Evolutionary conservation across 2,329 filamentous ascomycete species (phyloP).

Genomic region (Penicillium sp.): DNA sequence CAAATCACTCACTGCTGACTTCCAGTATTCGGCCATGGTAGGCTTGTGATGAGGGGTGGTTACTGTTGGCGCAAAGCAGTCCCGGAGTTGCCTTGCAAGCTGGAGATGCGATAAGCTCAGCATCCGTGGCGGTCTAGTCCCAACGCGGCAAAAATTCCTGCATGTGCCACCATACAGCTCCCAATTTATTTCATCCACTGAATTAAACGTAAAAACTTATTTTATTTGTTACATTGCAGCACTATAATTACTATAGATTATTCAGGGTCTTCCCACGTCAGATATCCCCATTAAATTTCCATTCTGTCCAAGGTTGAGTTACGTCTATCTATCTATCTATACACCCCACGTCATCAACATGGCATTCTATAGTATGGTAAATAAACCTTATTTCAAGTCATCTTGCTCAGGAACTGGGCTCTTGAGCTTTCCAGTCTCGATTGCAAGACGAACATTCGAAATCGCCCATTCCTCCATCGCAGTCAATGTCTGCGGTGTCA

Average conservation of each 20-base stretch:
- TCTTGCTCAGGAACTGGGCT: slow-evolving; percentile 75
- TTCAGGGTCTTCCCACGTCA: no score
- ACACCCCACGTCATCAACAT: no score
- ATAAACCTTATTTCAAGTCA: slow-evolving; percentile 44
- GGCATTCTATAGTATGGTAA: no score
- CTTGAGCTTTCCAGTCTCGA: slow-evolving; percentile 66
- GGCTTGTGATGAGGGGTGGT: background rate
- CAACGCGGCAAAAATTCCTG: slow-evolving; percentile 5
- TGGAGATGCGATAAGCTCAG: slow-evolving; percentile 20
- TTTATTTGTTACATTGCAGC: no score
- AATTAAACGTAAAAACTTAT: no score
- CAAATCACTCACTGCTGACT: slow-evolving; percentile 70
- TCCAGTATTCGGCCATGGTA: slow-evolving; percentile 96
- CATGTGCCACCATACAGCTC: no score
- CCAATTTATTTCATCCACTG: no score
- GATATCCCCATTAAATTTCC: no score
- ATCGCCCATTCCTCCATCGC: slow-evolving; percentile 77
- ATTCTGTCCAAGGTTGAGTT: no score
- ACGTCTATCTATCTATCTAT: no score
- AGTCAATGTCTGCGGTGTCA: slow-evolving; percentile 50
- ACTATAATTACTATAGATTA: no score
- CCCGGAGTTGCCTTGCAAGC: background rate
- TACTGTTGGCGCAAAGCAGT: slow-evolving; percentile 1
- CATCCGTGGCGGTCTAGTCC: slow-evolving; percentile 21
- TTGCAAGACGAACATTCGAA: slow-evolving; percentile 67